Conservation (phyloP, 2,329 filamentous ascomycete genomes). For the Colletotrichum agaves region DNA sequence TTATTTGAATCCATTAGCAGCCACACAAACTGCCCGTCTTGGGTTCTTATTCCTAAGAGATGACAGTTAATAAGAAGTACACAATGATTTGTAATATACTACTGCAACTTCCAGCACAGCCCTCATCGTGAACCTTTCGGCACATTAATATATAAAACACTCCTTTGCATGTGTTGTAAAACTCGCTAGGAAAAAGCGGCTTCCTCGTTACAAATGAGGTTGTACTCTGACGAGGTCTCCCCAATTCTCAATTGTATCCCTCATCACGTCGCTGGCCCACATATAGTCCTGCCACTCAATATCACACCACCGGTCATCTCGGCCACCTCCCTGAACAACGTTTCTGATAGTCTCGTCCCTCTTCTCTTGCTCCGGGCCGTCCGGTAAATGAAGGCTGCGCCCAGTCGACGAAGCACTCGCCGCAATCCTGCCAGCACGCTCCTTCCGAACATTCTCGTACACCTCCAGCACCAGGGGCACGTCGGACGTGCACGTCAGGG, state of each 20-base stretch:
- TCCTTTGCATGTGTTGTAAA: neutral
- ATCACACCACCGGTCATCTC: conserved; percentile 45
- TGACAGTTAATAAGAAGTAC: too few species aligned
- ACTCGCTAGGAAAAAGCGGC: neutral
- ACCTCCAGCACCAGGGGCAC: conserved; percentile 38
- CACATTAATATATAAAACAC: too few species aligned
- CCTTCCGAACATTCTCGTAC: conserved; percentile 41
- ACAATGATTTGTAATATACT: too few species aligned
- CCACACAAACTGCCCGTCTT: too few species aligned
- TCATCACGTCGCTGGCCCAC: conserved; percentile 47
- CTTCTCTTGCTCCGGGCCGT: conserved; percentile 36
- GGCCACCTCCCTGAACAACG: conserved; percentile 16
- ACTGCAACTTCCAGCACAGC: too few species aligned
- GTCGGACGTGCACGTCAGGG: conserved; percentile 44
- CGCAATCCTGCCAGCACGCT: conserved; percentile 39
- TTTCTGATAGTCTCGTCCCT: conserved; percentile 39
- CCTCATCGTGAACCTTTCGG: too few species aligned
- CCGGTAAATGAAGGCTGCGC: conserved; percentile 38
- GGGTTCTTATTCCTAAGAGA: too few species aligned
- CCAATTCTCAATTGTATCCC: conserved; percentile 41
- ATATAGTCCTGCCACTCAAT: conserved; percentile 43
- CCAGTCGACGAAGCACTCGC: conserved; percentile 37
- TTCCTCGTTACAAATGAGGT: neutral
- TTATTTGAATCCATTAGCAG: too few species aligned
- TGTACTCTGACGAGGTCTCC: conserved; percentile 20